Percentiles rank a stretch among this genome's conserved stretches.
Conservation (phyloP, 805 yeast genomes). For the Grigorovia transvaalensis region DNA sequence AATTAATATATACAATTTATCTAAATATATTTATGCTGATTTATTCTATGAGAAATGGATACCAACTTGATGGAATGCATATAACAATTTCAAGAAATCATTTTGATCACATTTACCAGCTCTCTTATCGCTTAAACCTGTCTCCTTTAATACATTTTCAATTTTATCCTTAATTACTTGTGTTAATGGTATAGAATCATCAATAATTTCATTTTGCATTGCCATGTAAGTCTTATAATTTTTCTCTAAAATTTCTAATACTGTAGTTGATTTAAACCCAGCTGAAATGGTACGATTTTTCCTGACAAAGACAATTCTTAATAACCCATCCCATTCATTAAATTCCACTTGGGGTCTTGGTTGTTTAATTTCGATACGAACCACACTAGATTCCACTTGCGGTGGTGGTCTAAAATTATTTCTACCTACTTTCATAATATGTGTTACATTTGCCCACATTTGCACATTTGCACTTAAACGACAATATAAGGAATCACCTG, state of each 20-base stretch:
- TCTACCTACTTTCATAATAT: conserved; percentile 95
- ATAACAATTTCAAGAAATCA: conserved; percentile 75
- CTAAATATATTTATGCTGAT: background rate
- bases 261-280: conserved; percentile 76
- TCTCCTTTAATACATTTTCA: conserved; percentile 61
- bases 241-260: conserved; percentile 70
- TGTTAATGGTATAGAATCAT: conserved; percentile 31
- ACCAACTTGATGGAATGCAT: conserved; percentile 94
- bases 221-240: conserved; percentile 74
- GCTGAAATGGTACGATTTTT: conserved; percentile 90
- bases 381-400: conserved; percentile 94
- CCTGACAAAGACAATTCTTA: conserved; percentile 84
- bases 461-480: conserved; percentile 93
- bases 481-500: conserved; percentile 92
- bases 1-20: no score
- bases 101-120: conserved; percentile 93
- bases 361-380: conserved; percentile 77
- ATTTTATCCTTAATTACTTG: conserved; percentile 57
- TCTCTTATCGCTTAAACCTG: conserved; percentile 76
- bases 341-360: conserved; percentile 94
- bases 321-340: conserved; percentile 93
- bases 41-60: conserved; percentile 71
- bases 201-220: conserved; percentile 36
- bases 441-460: conserved; percentile 99
- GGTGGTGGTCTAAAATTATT: conserved; percentile 98